These are phyloP conservation scores for Aspergillus versicolor DNA, from an alignment of 2,329 filamentous ascomycete genomes.

Conservation along the genomic window DNA sequence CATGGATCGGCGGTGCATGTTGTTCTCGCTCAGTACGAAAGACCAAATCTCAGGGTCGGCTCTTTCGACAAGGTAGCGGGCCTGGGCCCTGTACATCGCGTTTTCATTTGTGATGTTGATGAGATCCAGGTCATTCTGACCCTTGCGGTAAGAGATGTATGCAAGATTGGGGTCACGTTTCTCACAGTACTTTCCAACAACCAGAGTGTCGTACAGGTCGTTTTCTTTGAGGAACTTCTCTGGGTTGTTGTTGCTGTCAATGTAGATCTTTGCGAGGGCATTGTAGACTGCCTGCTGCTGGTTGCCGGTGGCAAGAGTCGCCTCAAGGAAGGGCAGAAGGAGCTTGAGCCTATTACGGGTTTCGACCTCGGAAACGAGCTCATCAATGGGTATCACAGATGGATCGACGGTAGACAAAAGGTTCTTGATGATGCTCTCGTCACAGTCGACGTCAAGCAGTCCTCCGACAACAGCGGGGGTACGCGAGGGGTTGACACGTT, in stretches of 20 bases:
- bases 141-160: slow-evolving; percentile 93
- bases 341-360: slow-evolving; percentile 93
- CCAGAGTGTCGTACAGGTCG: slow-evolving; percentile 88
- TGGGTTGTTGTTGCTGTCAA: slow-evolving; percentile 96
- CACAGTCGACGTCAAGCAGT: slow-evolving; percentile 92
- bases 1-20: slow-evolving; percentile 87
- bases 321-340: slow-evolving; percentile 91
- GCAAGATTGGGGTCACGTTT: slow-evolving; percentile 96
- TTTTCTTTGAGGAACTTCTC: slow-evolving; percentile 98
- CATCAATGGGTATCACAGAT: slow-evolving; percentile 84
- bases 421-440: slow-evolving; percentile 93
- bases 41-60: slow-evolving; percentile 88
- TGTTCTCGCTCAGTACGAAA: slow-evolving; percentile 94
- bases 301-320: slow-evolving; percentile 83
- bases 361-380: slow-evolving; percentile 93
- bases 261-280: slow-evolving; percentile 98
- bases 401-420: slow-evolving; percentile 82
- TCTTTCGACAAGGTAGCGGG: slow-evolving; percentile 88
- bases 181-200: slow-evolving; percentile 96
- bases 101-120: slow-evolving; percentile 99
- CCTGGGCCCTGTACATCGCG: slow-evolving; percentile 99
- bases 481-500: slow-evolving; percentile 88
- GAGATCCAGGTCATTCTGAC: slow-evolving; percentile 93
- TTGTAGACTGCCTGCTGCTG: slow-evolving; percentile 97
- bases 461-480: slow-evolving; percentile 93